phyloP scores from a whole-genome alignment of 768 basidiomycete species.

The Lactarius vividus region DNA sequence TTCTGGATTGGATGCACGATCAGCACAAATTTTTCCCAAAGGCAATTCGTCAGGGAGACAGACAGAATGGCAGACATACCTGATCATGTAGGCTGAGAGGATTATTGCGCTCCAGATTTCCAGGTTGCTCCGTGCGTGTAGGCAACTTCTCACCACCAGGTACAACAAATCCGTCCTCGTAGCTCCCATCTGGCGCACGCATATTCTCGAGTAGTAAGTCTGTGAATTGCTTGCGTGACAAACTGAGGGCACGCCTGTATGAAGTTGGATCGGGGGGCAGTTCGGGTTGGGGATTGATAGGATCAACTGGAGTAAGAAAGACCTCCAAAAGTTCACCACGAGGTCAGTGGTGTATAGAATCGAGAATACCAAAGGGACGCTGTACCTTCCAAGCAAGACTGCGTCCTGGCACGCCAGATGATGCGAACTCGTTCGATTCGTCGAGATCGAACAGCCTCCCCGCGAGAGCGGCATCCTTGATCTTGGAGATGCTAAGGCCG shows the following conservation, averaged over 20 bases:
- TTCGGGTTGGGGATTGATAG: conserved; percentile 52
- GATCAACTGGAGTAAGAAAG: conserved; percentile 66
- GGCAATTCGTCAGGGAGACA: background rate
- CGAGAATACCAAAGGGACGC: background rate
- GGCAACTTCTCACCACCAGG: conserved; percentile 48
- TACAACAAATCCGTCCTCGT: conserved; percentile 61
- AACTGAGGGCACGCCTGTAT: conserved; percentile 39
- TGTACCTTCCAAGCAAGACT: conserved; percentile 85
- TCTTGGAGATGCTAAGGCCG: conserved; percentile 54
- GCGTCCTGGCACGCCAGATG: conserved; percentile 61
- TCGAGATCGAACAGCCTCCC: conserved; percentile 53
- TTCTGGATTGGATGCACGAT: conserved; percentile 48
- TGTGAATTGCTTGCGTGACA: conserved; percentile 55
- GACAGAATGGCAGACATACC: conserved; percentile 37
- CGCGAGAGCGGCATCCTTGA: conserved; percentile 63
- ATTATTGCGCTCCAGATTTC: conserved; percentile 69
- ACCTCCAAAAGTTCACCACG: conserved; percentile 44
- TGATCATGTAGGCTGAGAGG: conserved; percentile 78
- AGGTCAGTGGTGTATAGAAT: conserved; percentile 13
- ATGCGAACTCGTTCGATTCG: conserved; percentile 38
- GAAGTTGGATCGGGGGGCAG: conserved; percentile 30
- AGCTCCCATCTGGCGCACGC: conserved; percentile 83
- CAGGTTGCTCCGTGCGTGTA: conserved; percentile 28
- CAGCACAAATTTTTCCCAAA: background rate
- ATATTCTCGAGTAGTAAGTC: conserved; percentile 63